Percentiles rank a stretch among this genome's conserved stretches.
phyloP scores from a whole-genome alignment of 202 grass and related monocot species.

The Panicum hallii region DNA sequence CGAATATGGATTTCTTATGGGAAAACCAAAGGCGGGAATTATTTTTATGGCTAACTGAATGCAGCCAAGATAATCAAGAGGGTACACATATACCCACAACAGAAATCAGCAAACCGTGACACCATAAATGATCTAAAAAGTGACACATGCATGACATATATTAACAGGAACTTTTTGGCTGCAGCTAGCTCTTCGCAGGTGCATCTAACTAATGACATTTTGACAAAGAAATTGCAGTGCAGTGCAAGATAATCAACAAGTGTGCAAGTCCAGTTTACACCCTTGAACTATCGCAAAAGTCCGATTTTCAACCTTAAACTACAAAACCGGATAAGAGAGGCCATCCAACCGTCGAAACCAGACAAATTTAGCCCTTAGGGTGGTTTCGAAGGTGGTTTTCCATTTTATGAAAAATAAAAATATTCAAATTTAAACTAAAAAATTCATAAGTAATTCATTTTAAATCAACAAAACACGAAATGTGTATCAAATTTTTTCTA shows the following conservation, averaged over 20 bases:
- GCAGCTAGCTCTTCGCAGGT: not conserved
- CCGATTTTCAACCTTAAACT: too few species aligned
- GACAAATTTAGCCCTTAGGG: too few species aligned
- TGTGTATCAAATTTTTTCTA: too few species aligned
- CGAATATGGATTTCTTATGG: constrained; percentile 4
- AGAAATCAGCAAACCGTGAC: not conserved
- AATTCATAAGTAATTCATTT: too few species aligned
- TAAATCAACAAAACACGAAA: too few species aligned
- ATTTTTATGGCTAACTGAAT: constrained; percentile 35
- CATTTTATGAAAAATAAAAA: too few species aligned
- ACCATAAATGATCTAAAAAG: not conserved
- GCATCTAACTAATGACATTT: not conserved
- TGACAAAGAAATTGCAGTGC: not conserved
- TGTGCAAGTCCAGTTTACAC: not conserved
- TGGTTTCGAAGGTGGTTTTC: too few species aligned
- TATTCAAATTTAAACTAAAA: too few species aligned
- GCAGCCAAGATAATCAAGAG: not conserved
- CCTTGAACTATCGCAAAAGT: too few species aligned
- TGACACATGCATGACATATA: not conserved
- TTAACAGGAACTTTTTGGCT: not conserved
- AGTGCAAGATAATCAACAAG: not conserved
- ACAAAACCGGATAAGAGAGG: too few species aligned
- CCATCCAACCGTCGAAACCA: too few species aligned
- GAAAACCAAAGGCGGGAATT: not conserved
- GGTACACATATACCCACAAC: not conserved